Evolutionary conservation across 257 asterid species (phyloP), one percentile per base, ranked within the genome.

Genomic region (Salvia splendens): DNA sequence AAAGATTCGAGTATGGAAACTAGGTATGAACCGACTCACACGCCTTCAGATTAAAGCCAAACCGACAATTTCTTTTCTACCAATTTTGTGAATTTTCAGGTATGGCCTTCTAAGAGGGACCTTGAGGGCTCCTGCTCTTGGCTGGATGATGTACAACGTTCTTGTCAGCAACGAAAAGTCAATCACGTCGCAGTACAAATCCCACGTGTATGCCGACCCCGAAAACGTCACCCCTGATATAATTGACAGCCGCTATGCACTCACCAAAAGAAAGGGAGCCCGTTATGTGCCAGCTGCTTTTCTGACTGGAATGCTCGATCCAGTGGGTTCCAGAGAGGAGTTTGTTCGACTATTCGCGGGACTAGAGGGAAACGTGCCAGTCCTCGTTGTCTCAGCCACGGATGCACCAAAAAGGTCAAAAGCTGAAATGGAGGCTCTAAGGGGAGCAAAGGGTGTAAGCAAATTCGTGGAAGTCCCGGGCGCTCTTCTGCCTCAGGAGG

Each of bases 131-230:
- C 97, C 99, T 33, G 97, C 99, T 40, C 73, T 93, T 40, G 99
- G 99, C 40, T 93, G 99, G 99, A 84, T 93, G 97, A 88, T 93
- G 99, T 93, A 93, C 89, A 93, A 88, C 64, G 79, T 83, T 52
- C 96, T 90, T 14, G 99, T 93, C 60, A 90, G 99, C 90, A 93
- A 93, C 43, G 95, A 85, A 82, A 93, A 93, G 73, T 81, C 99
- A 56, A 90, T 93, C 65, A 74, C 80, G 62, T 93, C 99, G 38
- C 99, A 93, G 66, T 93, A 93, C 86, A 87, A 84, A 78, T 93
- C 99, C 73, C 99, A 93, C 41, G 99, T 93, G 50, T 90, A 90
- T 64, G 89, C 99, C 2, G 82, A 90, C 64, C 96, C 99, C 7
- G 87, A 83, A 32, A 93, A 93, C 24, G 99, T 93, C 65, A 93